phyloP scores from a whole-genome alignment of 2,329 filamentous ascomycete genomes.

The Penicillium freii region DNA sequence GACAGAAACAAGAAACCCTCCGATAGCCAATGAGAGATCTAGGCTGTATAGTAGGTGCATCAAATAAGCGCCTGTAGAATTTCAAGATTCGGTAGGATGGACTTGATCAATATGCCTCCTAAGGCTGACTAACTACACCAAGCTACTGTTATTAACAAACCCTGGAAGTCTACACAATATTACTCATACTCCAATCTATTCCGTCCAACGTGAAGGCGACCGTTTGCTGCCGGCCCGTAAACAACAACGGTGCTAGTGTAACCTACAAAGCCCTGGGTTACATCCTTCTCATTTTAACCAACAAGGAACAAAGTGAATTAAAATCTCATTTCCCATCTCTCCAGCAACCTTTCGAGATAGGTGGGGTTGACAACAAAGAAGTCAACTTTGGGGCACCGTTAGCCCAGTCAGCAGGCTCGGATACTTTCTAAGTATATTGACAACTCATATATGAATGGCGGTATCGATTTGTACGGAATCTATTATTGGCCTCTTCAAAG shows the following conservation, averaged over 20 bases:
- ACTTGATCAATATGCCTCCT: neutral
- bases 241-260: slow-evolving; percentile 8
- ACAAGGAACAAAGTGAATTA: neutral
- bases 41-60: neutral
- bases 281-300: neutral
- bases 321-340: neutral
- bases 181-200: neutral
- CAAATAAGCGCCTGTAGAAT: slow-evolving; percentile 2
- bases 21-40: slow-evolving; percentile 4
- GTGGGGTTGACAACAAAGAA: slow-evolving; percentile 18
- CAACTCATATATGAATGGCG: neutral
- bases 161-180: neutral
- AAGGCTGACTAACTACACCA: neutral
- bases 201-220: neutral
- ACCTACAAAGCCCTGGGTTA: slow-evolving; percentile 7
- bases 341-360: slow-evolving; percentile 5
- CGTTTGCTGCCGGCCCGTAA: slow-evolving; percentile 7
- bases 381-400: slow-evolving; percentile 11
- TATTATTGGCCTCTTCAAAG: neutral
- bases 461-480: neutral
- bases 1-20: neutral
- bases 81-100: neutral
- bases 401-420: slow-evolving; percentile 5
- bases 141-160: no score
- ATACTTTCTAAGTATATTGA: neutral